Evolutionary conservation across 768 basidiomycete genomes (phyloP).

Genomic region (Naganishia onofrii): DNA sequence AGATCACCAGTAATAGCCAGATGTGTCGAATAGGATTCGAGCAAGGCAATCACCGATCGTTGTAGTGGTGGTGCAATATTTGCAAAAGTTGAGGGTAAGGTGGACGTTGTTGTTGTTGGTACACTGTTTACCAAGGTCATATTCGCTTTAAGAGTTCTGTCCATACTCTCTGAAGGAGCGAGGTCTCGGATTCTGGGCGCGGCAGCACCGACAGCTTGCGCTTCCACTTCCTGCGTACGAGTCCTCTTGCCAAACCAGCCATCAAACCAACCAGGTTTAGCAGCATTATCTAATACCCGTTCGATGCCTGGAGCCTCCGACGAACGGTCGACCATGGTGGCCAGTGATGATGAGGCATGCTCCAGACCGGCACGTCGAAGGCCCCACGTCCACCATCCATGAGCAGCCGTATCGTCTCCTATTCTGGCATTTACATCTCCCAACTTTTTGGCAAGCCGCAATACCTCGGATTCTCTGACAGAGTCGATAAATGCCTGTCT

Average conservation of each 20-base stretch:
- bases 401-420: conserved; percentile 36
- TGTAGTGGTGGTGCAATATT: conserved; percentile 36
- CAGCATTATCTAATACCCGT: conserved; percentile 6
- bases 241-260: conserved; percentile 18
- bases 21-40: conserved; percentile 41
- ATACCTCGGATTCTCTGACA: conserved; percentile 31
- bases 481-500: conserved; percentile 17
- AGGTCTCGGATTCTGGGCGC: background rate
- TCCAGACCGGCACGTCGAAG: conserved; percentile 36
- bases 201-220: background rate
- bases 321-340: background rate
- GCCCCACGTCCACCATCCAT: conserved; percentile 47
- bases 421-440: conserved; percentile 42
- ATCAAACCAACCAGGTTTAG: conserved; percentile 20
- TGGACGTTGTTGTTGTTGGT: background rate
- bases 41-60: conserved; percentile 42
- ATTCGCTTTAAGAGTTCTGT: conserved; percentile 11
- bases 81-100: background rate
- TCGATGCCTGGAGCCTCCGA: background rate
- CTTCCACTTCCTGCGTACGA: background rate
- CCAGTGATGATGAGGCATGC: background rate
- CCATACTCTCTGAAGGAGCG: conserved; percentile 7
- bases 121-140: background rate
- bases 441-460: conserved; percentile 44
- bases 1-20: conserved; percentile 36